Conservation (phyloP, 805 yeast species). For the Tetrapisispora namnaoensis region DNA sequence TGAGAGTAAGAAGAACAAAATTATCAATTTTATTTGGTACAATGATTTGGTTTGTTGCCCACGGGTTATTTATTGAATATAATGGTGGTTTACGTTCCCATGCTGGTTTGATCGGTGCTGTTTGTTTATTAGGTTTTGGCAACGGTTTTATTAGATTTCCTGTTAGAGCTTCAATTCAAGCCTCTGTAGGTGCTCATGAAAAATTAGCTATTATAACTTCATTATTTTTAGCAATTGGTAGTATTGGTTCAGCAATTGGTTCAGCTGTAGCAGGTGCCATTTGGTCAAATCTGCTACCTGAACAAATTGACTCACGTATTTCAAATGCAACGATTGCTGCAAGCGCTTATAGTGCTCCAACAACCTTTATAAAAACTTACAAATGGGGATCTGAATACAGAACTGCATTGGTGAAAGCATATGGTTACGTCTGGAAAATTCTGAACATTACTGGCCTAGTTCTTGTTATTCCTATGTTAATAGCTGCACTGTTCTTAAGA, state of each 20-base stretch:
- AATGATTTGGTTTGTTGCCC: conserved; percentile 45
- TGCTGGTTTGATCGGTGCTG: conserved; percentile 54
- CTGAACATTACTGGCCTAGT: conserved; percentile 45
- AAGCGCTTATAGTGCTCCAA: conserved; percentile 42
- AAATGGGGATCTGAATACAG: conserved; percentile 55
- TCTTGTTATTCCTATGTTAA: conserved; percentile 44
- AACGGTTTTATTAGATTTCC: conserved; percentile 71
- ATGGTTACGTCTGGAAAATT: conserved; percentile 45
- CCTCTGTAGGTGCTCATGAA: conserved; percentile 46
- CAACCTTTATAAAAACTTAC: conserved; percentile 36
- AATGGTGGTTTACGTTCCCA: conserved; percentile 41
- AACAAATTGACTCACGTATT: conserved; percentile 31
- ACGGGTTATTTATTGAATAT: conserved; percentile 49
- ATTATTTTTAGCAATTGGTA: conserved; percentile 45
- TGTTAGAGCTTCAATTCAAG: conserved; percentile 49
- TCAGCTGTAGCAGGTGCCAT: conserved; percentile 57
- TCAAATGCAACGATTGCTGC: conserved; percentile 28
- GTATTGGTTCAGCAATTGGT: conserved; percentile 58
- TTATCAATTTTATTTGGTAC: conserved; percentile 52
- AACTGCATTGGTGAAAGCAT: conserved; percentile 42
- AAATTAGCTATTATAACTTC: conserved; percentile 55
- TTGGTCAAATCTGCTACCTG: conserved; percentile 52
- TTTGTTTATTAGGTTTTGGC: conserved; percentile 59
- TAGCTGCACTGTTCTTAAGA: conserved; percentile 40
- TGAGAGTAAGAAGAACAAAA: conserved; percentile 43